Evolutionary conservation across 2,329 filamentous ascomycete genomes (phyloP).

Genomic region (Colletotrichum brevisporum): DNA sequence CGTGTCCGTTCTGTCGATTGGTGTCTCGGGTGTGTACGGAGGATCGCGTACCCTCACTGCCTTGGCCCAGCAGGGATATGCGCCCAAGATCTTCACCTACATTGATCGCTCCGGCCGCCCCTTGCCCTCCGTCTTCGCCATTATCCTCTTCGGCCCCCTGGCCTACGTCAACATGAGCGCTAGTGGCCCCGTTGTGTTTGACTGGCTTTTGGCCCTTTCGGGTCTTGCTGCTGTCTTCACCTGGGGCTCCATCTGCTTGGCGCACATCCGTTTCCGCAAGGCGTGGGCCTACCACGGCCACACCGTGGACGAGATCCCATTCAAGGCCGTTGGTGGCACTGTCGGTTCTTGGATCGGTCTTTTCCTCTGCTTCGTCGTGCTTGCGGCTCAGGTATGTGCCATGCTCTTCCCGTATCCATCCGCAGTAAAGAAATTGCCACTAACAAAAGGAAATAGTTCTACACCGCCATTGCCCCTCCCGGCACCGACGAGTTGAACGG

Average conservation of each 20-base stretch:
- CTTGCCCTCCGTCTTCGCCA: slow-evolving; percentile 58
- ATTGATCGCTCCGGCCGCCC: slow-evolving; percentile 68
- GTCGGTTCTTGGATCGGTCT: slow-evolving; percentile 75
- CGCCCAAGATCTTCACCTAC: slow-evolving; percentile 66
- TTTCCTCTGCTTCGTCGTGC: slow-evolving; percentile 65
- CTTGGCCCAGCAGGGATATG: slow-evolving; percentile 68
- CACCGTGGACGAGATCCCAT: slow-evolving; percentile 74
- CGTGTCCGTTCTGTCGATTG: slow-evolving; percentile 68
- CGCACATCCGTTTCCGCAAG: slow-evolving; percentile 75
- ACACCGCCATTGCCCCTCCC: slow-evolving; percentile 61
- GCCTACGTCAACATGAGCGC: slow-evolving; percentile 62
- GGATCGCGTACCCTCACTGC: slow-evolving; percentile 70
- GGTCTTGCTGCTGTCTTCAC: slow-evolving; percentile 75
- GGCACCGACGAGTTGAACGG: slow-evolving; percentile 48
- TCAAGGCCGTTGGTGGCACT: slow-evolving; percentile 72
- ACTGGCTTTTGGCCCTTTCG: slow-evolving; percentile 75
- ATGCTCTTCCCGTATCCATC: not conserved
- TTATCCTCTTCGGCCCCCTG: slow-evolving; percentile 61
- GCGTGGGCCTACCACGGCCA: slow-evolving; percentile 73
- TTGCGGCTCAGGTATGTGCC: slow-evolving; percentile 56
- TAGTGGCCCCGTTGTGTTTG: slow-evolving; percentile 67
- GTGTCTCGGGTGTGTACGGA: slow-evolving; percentile 68
- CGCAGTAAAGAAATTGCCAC: not conserved
- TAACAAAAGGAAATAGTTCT: slow-evolving; percentile 55
- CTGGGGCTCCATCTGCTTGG: slow-evolving; percentile 75